Evolutionary conservation across 768 basidiomycete genomes (phyloP), one percentile per base, ranked within the genome.

Genomic region (Serendipita sp.): DNA sequence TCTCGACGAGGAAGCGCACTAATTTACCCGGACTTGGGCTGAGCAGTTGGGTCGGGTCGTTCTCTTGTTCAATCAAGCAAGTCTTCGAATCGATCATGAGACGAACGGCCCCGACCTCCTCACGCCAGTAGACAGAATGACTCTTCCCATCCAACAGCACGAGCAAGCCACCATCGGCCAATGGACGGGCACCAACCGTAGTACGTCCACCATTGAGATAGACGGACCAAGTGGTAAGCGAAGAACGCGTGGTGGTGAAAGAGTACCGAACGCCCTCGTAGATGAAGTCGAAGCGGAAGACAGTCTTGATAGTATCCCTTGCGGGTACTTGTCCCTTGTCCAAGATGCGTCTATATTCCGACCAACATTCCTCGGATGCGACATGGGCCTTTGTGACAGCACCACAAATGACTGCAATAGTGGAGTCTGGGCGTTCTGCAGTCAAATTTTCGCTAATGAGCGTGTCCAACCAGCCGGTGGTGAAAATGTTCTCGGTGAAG

Each of bases 301-400:
- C 94, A 11, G 96, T 98, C 76, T 94, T 95, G 68, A 99, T 78
- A 33, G 91, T 83, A 69, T 98, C 96, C 63, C 88, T 88, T 14
- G 88, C 84, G 5, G 96, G 96, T 28, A 95, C 94, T 74, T 99
- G 95, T 67, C 96, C 96, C 74, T 99, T 99, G 74, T 98, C 93
- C 65, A 99, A 81, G 68, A 95, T 82, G 33, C 91, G 85, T 74
- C 88, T 91, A 80, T 97, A 99, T 72, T 95, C 92, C 60, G 79
- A 78, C 79, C 90, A 86, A 72, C 93, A 96, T 13, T 83, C 86
- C 64, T 94, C 89, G 13, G 88, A 88, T 9, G 87, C 85, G 33
- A 98, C 79, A 71, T 94, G 85, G 3, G 95, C 93, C 74, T 97
- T 99, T 56, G 92, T 85, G 61, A 95, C 91, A 11, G 94, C 92